Evolutionary conservation across 2,329 filamentous ascomycete genomes (phyloP), one percentile per base, ranked within the genome.

Genomic region (Sporothrix phasma): DNA sequence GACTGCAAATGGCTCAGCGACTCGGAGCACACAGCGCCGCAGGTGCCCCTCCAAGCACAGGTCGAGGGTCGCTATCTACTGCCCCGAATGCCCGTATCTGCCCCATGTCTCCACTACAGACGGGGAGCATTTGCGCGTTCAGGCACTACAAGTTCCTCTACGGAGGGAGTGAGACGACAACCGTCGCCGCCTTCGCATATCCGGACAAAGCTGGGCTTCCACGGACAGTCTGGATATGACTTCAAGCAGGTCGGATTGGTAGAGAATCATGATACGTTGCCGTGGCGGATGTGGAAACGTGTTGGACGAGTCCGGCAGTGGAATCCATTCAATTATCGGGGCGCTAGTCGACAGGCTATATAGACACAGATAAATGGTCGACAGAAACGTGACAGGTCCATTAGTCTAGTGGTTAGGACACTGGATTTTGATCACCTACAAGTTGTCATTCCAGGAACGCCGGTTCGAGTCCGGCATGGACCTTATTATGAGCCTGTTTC

Each of bases 401-500:
- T 59, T 59, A 58, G 53, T 58, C 53, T 59, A 59, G 54, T 43
- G 54, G 54, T 59, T 58, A 58, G 53, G 53, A 58, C 53, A 58
- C 53, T 58, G 53, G 54, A 59, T 45, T 59, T 59, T 43, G 39
- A 59, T 45, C 29, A n/a, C 31, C 54, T 59, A 6, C 17, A 41
- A n/a, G 51, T 37, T 54, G 37, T 59, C 54, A 29, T 45, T 59
- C 56, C 56, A 59, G 56, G 56, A 59, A 45, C 37, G 39, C 39
- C 56, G 39, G 56, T 59, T 59, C 56, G 56, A 59, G 39, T 59
- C 56, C 56, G 54, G 56, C 56, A 59, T 59, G 56, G 56, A 59
- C 56, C 56, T 59, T 59, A n/a, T 29, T 54, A n/a, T n/a, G n/a
- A n/a, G n/a, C n/a, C 5, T 2, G 31, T 5, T 22, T 37, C 5